Conservation (phyloP, 2,329 filamentous ascomycete genomes). For the Aspergillus cejpii region DNA sequence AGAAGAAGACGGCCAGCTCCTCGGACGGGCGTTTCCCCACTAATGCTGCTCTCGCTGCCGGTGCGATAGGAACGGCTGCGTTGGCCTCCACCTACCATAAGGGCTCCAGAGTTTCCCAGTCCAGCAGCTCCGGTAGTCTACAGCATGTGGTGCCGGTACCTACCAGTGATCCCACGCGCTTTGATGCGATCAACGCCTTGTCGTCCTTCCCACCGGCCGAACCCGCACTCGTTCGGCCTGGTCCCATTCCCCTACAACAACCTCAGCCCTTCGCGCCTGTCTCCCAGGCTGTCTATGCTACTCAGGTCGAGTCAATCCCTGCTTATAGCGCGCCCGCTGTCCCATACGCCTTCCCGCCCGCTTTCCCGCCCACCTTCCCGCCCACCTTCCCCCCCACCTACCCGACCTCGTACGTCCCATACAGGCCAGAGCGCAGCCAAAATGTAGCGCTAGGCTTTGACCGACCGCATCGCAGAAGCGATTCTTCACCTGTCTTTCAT, state of each 20-base stretch:
- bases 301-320: conserved; percentile 36
- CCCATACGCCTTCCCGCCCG: conserved; percentile 32
- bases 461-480: conserved; percentile 35
- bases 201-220: conserved; percentile 22
- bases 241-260: conserved; percentile 68
- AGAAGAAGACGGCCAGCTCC: conserved; percentile 14
- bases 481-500: conserved; percentile 43
- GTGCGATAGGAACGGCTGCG: conserved; percentile 39
- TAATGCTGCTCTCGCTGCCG: conserved; percentile 36
- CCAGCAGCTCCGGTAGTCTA: conserved; percentile 42
- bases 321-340: conserved; percentile 39
- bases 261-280: conserved; percentile 73
- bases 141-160: conserved; percentile 60
- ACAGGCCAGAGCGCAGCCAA: conserved; percentile 11
- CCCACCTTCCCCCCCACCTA: conserved; percentile 1
- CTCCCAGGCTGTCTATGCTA: conserved; percentile 58
- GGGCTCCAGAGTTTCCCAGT: conserved; percentile 16
- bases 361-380: conserved; percentile 32
- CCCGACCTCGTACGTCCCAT: conserved; percentile 12
- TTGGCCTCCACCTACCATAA: conserved; percentile 35
- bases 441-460: conserved; percentile 4
- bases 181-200: conserved; percentile 47
- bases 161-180: conserved; percentile 57
- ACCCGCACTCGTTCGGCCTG: conserved; percentile 44
- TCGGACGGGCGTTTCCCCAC: conserved; percentile 20